Conservation (phyloP, 2,329 filamentous ascomycete species). For the Niveomyces coronatus region DNA sequence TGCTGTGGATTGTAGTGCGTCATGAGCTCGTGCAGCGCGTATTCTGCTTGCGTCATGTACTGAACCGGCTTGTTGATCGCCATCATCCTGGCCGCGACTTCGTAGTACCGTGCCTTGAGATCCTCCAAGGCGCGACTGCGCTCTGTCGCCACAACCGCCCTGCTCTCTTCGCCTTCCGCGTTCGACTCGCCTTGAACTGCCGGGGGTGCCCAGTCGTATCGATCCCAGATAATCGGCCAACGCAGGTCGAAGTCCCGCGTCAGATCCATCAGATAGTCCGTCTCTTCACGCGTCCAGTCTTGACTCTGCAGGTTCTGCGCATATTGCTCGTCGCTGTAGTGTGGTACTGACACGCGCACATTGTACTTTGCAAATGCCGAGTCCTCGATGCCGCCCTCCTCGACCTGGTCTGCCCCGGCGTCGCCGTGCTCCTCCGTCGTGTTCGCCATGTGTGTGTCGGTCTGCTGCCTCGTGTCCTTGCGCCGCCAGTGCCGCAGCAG, state of each 20-base stretch:
- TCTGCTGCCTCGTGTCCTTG: constrained; percentile 41
- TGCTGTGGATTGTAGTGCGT: constrained; percentile 72
- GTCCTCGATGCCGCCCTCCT: constrained; percentile 38
- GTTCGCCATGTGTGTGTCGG: constrained; percentile 12
- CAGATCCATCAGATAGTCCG: constrained; percentile 74
- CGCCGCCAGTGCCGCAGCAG: constrained; percentile 73
- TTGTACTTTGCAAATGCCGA: constrained; percentile 79
- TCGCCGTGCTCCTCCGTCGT: constrained; percentile 16
- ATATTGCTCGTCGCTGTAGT: constrained; percentile 85
- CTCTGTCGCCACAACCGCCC: constrained; percentile 42
- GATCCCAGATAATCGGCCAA: constrained; percentile 86
- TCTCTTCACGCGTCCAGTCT: constrained; percentile 88
- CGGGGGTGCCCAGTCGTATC: constrained; percentile 63
- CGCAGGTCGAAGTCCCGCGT: constrained; percentile 73
- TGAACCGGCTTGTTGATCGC: constrained; percentile 67
- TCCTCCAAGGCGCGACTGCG: constrained; percentile 70
- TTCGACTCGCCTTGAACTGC: constrained; percentile 34
- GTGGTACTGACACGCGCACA: constrained; percentile 64
- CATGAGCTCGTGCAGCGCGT: constrained; percentile 73
- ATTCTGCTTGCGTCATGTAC: constrained; percentile 82
- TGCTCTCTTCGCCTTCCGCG: constrained; percentile 35
- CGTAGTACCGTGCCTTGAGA: constrained; percentile 84
- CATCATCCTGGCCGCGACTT: constrained; percentile 74
- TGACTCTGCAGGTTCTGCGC: constrained; percentile 58
- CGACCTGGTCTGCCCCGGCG: constrained; percentile 16